phyloP scores from a whole-genome alignment of 2,329 filamentous ascomycete genomes.

The Nothopassalora personata region DNA sequence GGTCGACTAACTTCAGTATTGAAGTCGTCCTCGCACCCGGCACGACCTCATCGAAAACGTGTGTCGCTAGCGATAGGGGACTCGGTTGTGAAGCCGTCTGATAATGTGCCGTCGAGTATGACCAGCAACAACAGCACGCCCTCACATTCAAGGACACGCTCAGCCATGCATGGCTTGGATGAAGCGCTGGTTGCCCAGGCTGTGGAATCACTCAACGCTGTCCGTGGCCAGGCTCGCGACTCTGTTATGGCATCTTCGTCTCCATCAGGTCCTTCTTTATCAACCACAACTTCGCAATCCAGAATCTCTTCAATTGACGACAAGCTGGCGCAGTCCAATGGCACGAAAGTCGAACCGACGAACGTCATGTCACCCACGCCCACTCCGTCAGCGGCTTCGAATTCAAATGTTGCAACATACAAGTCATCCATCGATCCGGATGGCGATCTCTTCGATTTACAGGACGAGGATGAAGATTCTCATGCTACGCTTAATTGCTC shows the following conservation, averaged over 20 bases:
- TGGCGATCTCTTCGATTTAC: constrained; percentile 30
- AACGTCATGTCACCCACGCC: background rate
- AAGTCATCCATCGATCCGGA: constrained; percentile 20
- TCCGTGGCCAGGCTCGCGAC: background rate
- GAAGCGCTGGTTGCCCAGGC: background rate
- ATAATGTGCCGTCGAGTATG: constrained; percentile 28
- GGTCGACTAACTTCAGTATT: constrained; percentile 32
- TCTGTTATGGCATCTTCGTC: background rate
- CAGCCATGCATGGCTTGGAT: constrained; percentile 6
- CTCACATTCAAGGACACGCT: constrained; percentile 28
- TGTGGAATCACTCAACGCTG: background rate
- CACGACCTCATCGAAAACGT: constrained; percentile 28
- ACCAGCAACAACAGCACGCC: constrained; percentile 25
- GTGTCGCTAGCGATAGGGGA: constrained; percentile 34
- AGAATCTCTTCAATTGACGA: background rate
- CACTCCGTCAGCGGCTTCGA: background rate
- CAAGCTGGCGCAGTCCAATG: background rate
- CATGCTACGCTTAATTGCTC: background rate
- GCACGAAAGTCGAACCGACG: background rate
- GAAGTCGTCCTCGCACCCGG: constrained; percentile 28
- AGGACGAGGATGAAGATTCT: constrained; percentile 18
- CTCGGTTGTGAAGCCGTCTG: constrained; percentile 32
- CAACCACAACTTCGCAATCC: background rate
- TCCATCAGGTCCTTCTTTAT: background rate
- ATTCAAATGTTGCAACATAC: background rate